Percentiles rank a stretch among this genome's conserved stretches.
These are phyloP conservation scores for Ceratocystis lukuohia DNA, from an alignment of 2,329 filamentous ascomycete genomes.

Conservation along the genomic window DNA sequence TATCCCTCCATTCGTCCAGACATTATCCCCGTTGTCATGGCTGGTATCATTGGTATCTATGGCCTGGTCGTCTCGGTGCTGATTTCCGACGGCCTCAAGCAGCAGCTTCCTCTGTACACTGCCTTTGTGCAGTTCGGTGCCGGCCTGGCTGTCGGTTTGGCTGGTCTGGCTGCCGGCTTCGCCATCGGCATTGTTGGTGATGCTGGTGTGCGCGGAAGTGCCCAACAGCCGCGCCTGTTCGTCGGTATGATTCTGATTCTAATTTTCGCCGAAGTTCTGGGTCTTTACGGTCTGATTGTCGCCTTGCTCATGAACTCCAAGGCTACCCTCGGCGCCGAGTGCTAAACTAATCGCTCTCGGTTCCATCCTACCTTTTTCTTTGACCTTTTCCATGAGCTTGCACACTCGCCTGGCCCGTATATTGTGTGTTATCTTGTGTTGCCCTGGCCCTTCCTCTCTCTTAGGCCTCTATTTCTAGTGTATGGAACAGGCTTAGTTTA, in stretches of 20 bases:
- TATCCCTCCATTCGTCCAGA: constrained; percentile 38
- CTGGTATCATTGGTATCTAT: constrained; percentile 99
- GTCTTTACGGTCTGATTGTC: constrained; percentile 98
- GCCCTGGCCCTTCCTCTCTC: no score
- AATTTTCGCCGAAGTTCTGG: constrained; percentile 98
- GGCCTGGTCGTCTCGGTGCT: constrained; percentile 78
- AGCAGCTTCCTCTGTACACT: constrained; percentile 61
- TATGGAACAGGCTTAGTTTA: no score
- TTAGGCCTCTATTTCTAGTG: no score
- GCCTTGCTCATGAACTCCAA: constrained; percentile 99
- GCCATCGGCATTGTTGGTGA: constrained; percentile 82
- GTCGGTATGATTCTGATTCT: constrained; percentile 98
- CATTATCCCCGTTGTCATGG: constrained; percentile 99
- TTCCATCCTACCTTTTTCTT: not conserved
- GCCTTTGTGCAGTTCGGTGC: constrained; percentile 78
- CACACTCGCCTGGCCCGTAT: no score
- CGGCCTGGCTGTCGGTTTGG: constrained; percentile 67
- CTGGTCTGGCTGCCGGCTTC: constrained; percentile 73
- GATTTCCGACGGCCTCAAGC: constrained; percentile 65
- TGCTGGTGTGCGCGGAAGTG: constrained; percentile 75
- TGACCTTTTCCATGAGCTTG: not conserved
- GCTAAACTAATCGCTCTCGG: constrained; percentile 32
- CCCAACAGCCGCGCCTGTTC: constrained; percentile 74
- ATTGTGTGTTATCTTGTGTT: no score
- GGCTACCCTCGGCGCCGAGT: constrained; percentile 50